phyloP scores from a whole-genome alignment of 495 filamentous ascomycete species.

The Hamigera avellanea region DNA sequence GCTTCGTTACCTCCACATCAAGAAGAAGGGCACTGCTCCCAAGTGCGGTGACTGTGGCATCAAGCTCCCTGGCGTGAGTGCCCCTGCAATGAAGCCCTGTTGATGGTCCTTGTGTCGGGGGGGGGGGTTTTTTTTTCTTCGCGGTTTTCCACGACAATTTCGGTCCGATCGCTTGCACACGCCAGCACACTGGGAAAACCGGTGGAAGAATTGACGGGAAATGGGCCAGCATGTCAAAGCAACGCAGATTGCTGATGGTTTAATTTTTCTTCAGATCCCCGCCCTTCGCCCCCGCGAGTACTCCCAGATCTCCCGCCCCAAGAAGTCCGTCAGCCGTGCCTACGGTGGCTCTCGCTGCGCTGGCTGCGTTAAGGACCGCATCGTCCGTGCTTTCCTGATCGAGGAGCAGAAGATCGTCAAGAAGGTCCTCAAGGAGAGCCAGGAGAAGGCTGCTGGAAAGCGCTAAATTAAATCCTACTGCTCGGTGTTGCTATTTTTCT shows the following conservation, averaged over 20 bases:
- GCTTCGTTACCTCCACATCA: conserved; percentile 92
- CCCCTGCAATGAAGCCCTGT: not conserved
- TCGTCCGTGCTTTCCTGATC: conserved; percentile 95
- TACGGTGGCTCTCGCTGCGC: conserved; percentile 97
- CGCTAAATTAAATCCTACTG: conserved; percentile 33
- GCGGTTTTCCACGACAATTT: too few species aligned
- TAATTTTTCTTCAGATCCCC: conserved; percentile 53
- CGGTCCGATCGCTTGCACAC: too few species aligned
- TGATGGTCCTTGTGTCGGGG: too few species aligned
- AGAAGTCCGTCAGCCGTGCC: conserved; percentile 97
- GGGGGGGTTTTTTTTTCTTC: too few species aligned
- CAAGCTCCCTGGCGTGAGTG: conserved; percentile 88
- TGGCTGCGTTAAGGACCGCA: conserved; percentile 95
- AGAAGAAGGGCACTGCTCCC: conserved; percentile 91
- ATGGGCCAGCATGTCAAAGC: too few species aligned
- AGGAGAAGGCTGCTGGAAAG: conserved; percentile 55
- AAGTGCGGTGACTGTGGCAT: conserved; percentile 98
- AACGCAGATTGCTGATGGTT: conserved; percentile 8
- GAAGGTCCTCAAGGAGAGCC: conserved; percentile 96
- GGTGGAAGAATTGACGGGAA: too few species aligned
- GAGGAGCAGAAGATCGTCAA: conserved; percentile 99
- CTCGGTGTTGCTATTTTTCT: conserved; percentile 31
- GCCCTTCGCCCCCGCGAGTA: conserved; percentile 97
- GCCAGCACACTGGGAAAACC: too few species aligned
- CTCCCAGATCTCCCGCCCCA: conserved; percentile 85